phyloP scores from a whole-genome alignment of 2,329 filamentous ascomycete genomes.

The Xylaria multiplex region DNA sequence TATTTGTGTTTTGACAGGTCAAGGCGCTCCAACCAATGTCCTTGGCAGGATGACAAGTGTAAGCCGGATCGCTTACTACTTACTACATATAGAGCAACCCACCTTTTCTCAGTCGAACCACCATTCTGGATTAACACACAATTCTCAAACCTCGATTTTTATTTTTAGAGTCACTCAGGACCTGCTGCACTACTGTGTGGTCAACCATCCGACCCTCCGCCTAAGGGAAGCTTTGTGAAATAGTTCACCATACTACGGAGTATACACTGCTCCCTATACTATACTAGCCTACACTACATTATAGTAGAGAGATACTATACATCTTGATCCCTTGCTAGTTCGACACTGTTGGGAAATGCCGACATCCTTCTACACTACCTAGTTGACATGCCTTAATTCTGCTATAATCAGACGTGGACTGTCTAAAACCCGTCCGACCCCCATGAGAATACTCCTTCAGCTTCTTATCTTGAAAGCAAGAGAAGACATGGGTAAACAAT shows the following conservation, averaged over 20 bases:
- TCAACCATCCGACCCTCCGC: constrained; percentile 21
- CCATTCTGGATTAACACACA: constrained; percentile 14
- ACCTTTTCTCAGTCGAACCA: constrained; percentile 27
- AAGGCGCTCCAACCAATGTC: constrained; percentile 22
- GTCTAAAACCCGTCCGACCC: background rate
- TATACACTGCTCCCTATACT: no score
- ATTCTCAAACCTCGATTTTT: constrained; percentile 25
- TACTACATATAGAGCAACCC: constrained; percentile 21
- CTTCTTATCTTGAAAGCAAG: background rate
- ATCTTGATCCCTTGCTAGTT: constrained; percentile 7
- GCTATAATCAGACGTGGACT: background rate
- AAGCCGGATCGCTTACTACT: constrained; percentile 35
- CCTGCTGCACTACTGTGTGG: background rate
- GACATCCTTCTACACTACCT: background rate
- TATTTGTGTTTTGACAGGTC: constrained; percentile 31
- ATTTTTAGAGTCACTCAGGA: constrained; percentile 30
- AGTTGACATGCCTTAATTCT: background rate
- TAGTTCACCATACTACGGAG: background rate
- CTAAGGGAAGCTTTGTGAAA: background rate
- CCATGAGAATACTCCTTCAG: background rate
- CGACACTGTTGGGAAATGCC: background rate
- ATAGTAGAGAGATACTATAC: background rate
- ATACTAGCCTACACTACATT: no score
- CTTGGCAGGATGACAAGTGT: constrained; percentile 37
- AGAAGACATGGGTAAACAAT: no score